Evolutionary conservation across 2,329 filamentous ascomycete species (phyloP), one percentile per base, ranked within the genome.

Genomic region (Clonostachys rhizophaga): DNA sequence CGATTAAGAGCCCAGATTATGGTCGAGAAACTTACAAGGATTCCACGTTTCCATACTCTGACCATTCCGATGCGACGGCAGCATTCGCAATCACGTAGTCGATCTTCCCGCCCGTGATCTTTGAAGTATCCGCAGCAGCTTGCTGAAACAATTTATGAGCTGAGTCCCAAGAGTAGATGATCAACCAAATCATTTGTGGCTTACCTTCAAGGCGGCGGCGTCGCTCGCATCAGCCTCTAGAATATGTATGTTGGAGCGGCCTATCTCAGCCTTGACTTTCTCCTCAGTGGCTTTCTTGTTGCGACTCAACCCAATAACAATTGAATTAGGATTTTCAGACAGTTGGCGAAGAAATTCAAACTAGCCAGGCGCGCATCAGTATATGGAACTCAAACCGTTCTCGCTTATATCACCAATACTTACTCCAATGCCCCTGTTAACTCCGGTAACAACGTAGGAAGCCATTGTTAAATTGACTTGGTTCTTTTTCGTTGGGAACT

Each of bases 31-130:
- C 24, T 10, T 30, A 30, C 24, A 30, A 30, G 9, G 24, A 9
- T 1, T 4, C 24, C 9, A 30, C 9, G 24, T 10, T 30, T 30
- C 24, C 9, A 30, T 30, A 30, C 24, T 30, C 24, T 30, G 24
- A 30, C 24, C 24, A 30, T 30, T 30, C 24, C 9, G 24, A 30
- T 9, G 24, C 24, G 9, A 30, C 24, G 24, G 91, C 86, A 2
- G 81, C 80, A 30, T 87, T 83, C 0, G 86, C 86, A 51, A 97
- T 86, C 3, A 87, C 84, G 8, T 92, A 87, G 1, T 39, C 36
- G 11, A 39, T n/a, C 36, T 39, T 56, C 24, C 65, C 64, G 17
- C 61, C 60, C 2, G 62, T 65, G 37, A 66, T 61, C 20, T 55
- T 52, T 13, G 41, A 35, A 7, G 34, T 35, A 6, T 39, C 35